phyloP scores from a whole-genome alignment of 495 filamentous ascomycete species.

The Penicillium desertorum region DNA sequence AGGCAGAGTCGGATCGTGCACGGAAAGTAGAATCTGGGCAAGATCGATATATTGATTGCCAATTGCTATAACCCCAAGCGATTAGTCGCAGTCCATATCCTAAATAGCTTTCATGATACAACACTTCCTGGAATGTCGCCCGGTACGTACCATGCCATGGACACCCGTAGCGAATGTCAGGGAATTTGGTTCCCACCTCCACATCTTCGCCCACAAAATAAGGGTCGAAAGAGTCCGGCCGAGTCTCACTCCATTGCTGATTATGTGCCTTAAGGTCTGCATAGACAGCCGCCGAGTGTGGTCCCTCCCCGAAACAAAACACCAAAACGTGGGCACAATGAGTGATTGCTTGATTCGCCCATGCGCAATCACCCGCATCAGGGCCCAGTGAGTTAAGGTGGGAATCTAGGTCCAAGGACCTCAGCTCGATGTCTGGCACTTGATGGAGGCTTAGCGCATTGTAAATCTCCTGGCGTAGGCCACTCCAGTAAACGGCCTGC shows the following conservation, averaged over 20 bases:
- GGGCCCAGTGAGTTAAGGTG: slow-evolving; percentile 21
- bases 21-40: slow-evolving; percentile 21
- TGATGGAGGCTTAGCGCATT: slow-evolving; percentile 29
- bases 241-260: slow-evolving; percentile 23
- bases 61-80: slow-evolving; percentile 16
- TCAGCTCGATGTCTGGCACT: slow-evolving; percentile 28
- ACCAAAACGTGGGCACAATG: slow-evolving; percentile 30
- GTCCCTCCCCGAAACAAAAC: slow-evolving; percentile 23
- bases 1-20: slow-evolving; percentile 25
- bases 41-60: slow-evolving; percentile 27
- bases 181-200: slow-evolving; percentile 20
- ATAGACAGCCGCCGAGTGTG: slow-evolving; percentile 23
- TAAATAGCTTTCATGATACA: rapidly evolving
- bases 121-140: too few relatives aligned
- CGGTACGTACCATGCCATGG: slow-evolving; percentile 25
- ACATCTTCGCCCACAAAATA: slow-evolving; percentile 25
- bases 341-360: slow-evolving; percentile 31
- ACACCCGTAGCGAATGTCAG: slow-evolving; percentile 27
- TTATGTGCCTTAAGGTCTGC: slow-evolving; percentile 20
- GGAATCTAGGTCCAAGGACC: slow-evolving; percentile 28
- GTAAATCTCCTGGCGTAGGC: slow-evolving; percentile 29
- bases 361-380: slow-evolving; percentile 24
- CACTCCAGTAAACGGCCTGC: slow-evolving; percentile 31
- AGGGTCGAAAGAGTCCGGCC: slow-evolving; percentile 27
- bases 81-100: background rate